These are phyloP conservation scores for Globisporangium cylindrosporum DNA, from an alignment of 352 stramenopile species.

Conservation along the genomic window DNA sequence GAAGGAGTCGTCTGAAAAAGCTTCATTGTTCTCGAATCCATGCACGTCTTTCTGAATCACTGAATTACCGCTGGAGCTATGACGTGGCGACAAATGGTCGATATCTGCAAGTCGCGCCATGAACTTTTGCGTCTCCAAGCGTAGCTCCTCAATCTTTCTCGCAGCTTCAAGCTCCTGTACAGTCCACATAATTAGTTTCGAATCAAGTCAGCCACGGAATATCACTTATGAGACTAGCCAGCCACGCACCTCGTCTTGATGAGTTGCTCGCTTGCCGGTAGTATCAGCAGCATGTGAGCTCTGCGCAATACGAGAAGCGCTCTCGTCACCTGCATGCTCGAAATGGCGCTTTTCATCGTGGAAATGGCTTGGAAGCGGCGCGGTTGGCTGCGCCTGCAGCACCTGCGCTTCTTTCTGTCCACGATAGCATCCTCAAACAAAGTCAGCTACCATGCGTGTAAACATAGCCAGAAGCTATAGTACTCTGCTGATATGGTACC, in stretches of 20 bases:
- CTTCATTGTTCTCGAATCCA: neutral
- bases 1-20: neutral
- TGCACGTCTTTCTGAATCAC: neutral
- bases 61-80: neutral
- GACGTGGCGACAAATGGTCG: neutral
- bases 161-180: neutral
- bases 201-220: slow-evolving; percentile 1
- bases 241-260: neutral
- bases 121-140: slow-evolving; percentile 10
- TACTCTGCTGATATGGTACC: neutral
- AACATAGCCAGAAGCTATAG: neutral
- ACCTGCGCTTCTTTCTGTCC: slow-evolving; percentile 7
- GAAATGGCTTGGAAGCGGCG: neutral
- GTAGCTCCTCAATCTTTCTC: slow-evolving; percentile 7
- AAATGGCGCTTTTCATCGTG: slow-evolving; percentile 3
- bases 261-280: neutral
- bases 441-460: neutral
- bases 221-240: neutral
- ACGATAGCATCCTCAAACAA: neutral
- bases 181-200: neutral
- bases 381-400: neutral
- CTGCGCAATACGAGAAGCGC: neutral
- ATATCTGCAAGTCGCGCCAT: slow-evolving; percentile 1
- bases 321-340: neutral
- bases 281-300: neutral